Base-by-base conservation (phyloP, 1,139 yeast genomes). In the Candida tropicalis region DNA sequence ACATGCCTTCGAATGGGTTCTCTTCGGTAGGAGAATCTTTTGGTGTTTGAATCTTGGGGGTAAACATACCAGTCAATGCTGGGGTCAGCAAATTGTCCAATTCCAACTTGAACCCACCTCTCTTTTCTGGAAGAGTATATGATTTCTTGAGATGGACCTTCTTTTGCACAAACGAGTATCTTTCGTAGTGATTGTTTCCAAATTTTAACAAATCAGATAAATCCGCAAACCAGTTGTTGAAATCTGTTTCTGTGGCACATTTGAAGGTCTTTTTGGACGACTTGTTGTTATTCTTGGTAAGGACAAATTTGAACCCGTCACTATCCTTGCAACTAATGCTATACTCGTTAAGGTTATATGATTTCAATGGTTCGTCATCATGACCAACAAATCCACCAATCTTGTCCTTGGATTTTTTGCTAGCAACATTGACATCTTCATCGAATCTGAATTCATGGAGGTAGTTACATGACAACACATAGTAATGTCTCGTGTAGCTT, bases 401-500 rank as follows among this genome's bases (percentile, higher is more conserved):
- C 47, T 72, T 69, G 37, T 64, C 68, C 50, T 68, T 63, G 35
- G 54, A 42, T 33, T 40, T 43, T 17, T 43, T 47, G 15, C 34
- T 12, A 10, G 27, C 22, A 1, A 42, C 39, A 16, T 41, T 40
- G n/a, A 45, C 54, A 25, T 62, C 62, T 15, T 53, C 53, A 33
- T 70, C 77, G 39, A 69, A 57, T 46, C 62, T 66, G 55, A 71
- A 73, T 53, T 73, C 78, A 50, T 73, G 79, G 25, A 73, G 56
- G 48, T 68, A 73, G 53, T 73, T 73, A 52, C 77, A 69, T 2
- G 77, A 69, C 51, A 73, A 63, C 18, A 73, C 61, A 44, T 70
- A 73, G 51, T 65, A 72, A 52, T 54, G 60, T 12, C 71, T 54
- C 35, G 62, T 68, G 48, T 73, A 73, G 41, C 65, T 70, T 50